Conservation (phyloP, 2,329 filamentous ascomycete genomes). For the Penicillium sp. region DNA sequence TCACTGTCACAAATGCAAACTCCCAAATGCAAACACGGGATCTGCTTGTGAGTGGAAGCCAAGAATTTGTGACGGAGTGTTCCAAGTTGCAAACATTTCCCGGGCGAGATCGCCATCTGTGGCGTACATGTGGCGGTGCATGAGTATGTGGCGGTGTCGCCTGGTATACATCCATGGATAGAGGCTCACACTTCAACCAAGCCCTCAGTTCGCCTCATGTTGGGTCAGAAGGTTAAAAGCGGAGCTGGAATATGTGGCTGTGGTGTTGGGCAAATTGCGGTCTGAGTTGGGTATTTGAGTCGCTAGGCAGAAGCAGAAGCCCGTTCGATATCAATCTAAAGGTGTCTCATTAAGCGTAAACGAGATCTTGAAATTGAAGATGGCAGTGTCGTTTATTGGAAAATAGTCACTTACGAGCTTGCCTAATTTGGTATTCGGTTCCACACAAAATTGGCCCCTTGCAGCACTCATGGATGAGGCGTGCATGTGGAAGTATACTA, state of each 20-base stretch:
- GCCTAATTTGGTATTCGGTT: not conserved
- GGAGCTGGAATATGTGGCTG: not conserved
- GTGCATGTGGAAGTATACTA: not conserved
- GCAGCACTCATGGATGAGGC: not conserved
- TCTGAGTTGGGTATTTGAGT: not conserved
- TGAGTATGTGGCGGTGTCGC: not conserved
- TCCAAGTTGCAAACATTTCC: not conserved
- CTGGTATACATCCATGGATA: not conserved
- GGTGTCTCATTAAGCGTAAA: not conserved
- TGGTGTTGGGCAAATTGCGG: not conserved
- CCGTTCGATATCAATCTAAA: not conserved
- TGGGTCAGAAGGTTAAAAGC: not conserved
- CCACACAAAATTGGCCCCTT: not conserved
- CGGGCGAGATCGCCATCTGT: not conserved
- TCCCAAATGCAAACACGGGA: not conserved
- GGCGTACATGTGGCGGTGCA: slow-evolving; percentile 5
- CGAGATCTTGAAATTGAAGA: not conserved
- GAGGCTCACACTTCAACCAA: not conserved
- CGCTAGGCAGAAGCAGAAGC: not conserved
- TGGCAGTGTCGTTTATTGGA: not conserved
- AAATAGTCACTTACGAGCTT: not conserved
- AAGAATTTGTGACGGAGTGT: not conserved
- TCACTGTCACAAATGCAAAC: not conserved
- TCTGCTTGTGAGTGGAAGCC: not conserved
- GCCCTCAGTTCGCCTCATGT: not conserved